Evolutionary conservation across 2,329 filamentous ascomycete species (phyloP), one percentile per base, ranked within the genome.

Genomic region (Penicillium sp.): DNA sequence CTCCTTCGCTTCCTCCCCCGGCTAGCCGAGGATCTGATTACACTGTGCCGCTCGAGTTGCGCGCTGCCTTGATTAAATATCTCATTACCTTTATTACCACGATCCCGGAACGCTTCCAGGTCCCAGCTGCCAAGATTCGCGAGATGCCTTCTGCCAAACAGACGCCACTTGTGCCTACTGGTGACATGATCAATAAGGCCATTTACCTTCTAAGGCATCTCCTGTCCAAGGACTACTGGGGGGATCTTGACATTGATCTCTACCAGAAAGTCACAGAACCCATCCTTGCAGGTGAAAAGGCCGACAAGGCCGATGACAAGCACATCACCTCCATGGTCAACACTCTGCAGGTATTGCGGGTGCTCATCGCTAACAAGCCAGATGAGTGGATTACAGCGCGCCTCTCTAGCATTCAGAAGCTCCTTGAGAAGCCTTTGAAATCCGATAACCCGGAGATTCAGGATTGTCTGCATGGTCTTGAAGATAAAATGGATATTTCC

Each of bases 61-160:
- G 90, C 16, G 79, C 84, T 35, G 85, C 89, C 67, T 85, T 98
- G 74, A 79, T 96, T 39, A 96, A 95, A 69, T 98, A 97, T 62
- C 79, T 98, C 26, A 87, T 97, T 24, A 87, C 93, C 50, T 97
- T 97, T 68, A 95, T 97, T 57, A 90, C 89, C 1, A 86, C 89
- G 41, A 77, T 96, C 18, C 85, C 86, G 14, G 93, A 97, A 68
- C 82, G 90, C 27, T 96, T 87, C 64, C 83, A 84, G 16, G 79
- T 89, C 18, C 85, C 85, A 11, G 86, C 86, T 18, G 77, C 81
- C 11, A 86, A 84, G 58, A 76, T 81, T 34, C 79, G 81, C 40
- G 82, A 86, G 34, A 57, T 74, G 10, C 62, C 66, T 1, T 65
- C 70, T 34, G 71, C 74, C 20, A 74, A 74, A 27, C 72, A 75